Evolutionary conservation across 192 early-diverging fungal genomes (phyloP).

Genomic region (Backusella parvicylindrica): DNA sequence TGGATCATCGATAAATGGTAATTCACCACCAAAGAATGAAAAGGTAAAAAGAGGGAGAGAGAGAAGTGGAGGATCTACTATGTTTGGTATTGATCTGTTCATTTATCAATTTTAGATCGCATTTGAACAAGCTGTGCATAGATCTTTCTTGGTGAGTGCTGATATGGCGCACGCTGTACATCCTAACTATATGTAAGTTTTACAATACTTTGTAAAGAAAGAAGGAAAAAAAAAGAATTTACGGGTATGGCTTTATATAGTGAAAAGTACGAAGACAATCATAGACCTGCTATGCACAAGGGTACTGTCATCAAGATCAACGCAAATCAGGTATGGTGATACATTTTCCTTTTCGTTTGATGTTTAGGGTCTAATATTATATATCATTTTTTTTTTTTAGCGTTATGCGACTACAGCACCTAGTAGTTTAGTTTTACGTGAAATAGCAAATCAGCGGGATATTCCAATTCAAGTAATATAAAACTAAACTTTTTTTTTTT

Average conservation of each 20-base stretch:
- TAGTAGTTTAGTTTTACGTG: slow-evolving; percentile 67
- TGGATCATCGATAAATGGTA: slow-evolving; percentile 34
- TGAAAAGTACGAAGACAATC: slow-evolving; percentile 93
- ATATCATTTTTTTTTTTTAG: slow-evolving; percentile 24
- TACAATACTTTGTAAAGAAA: not conserved
- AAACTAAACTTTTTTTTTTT: not conserved
- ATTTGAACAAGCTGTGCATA: slow-evolving; percentile 77
- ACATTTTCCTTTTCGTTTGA: not conserved
- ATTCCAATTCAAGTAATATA: slow-evolving; percentile 69
- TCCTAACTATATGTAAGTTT: slow-evolving; percentile 67
- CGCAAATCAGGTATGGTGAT: slow-evolving; percentile 75
- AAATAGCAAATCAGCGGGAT: slow-evolving; percentile 68
- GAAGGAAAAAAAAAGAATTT: not conserved
- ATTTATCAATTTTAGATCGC: not conserved
- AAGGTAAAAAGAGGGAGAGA: not conserved
- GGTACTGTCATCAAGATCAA: slow-evolving; percentile 97
- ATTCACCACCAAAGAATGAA: not conserved
- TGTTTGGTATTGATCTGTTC: not conserved
- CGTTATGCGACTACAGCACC: slow-evolving; percentile 77
- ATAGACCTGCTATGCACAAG: slow-evolving; percentile 87
- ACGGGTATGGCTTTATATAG: not conserved
- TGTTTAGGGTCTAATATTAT: not conserved
- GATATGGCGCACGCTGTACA: slow-evolving; percentile 95
- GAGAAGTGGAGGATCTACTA: no score
- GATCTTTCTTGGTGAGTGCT: slow-evolving; percentile 84